Percentiles rank a stretch among this genome's conserved stretches.
Evolutionary conservation across 1,284 basidiomycete species (phyloP).

Genomic region (Porodaedalea pini): DNA sequence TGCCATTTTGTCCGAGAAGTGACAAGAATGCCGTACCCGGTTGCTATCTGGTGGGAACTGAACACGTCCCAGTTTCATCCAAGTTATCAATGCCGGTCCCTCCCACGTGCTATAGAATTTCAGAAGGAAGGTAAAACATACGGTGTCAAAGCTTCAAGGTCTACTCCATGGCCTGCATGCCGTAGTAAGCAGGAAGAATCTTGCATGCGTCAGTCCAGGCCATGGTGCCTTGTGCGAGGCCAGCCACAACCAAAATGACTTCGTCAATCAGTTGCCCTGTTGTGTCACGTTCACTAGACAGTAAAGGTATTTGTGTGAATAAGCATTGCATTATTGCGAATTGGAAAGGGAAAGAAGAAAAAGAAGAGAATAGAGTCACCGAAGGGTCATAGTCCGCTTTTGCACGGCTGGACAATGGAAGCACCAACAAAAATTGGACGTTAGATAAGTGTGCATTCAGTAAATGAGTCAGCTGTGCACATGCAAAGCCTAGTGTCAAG

Average conservation of each 20-base stretch:
- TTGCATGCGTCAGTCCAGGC: slow-evolving; percentile 79
- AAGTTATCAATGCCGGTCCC: background rate
- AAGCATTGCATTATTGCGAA: background rate
- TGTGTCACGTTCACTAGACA: slow-evolving; percentile 88
- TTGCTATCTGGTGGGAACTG: background rate
- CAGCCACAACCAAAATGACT: slow-evolving; percentile 78
- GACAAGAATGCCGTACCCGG: background rate
- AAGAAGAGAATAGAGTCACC: slow-evolving; percentile 46
- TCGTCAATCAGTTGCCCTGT: slow-evolving; percentile 93
- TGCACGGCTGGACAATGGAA: slow-evolving; percentile 55
- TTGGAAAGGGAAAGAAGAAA: background rate
- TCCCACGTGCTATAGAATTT: background rate
- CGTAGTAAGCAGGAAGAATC: slow-evolving; percentile 79
- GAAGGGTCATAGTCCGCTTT: slow-evolving; percentile 86
- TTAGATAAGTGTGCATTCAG: background rate
- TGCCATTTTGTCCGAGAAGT: background rate
- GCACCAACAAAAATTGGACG: background rate
- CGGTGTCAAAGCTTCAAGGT: background rate
- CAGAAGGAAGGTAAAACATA: background rate
- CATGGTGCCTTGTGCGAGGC: slow-evolving; percentile 69
- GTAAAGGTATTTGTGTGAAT: too few relatives aligned
- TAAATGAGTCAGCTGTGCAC: slow-evolving; percentile 49
- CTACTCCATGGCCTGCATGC: slow-evolving; percentile 79
- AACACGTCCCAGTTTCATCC: background rate
- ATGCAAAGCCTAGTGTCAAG: slow-evolving; percentile 95